phyloP scores from a whole-genome alignment of 805 yeast species.

The Pichia thaimueangensis region DNA sequence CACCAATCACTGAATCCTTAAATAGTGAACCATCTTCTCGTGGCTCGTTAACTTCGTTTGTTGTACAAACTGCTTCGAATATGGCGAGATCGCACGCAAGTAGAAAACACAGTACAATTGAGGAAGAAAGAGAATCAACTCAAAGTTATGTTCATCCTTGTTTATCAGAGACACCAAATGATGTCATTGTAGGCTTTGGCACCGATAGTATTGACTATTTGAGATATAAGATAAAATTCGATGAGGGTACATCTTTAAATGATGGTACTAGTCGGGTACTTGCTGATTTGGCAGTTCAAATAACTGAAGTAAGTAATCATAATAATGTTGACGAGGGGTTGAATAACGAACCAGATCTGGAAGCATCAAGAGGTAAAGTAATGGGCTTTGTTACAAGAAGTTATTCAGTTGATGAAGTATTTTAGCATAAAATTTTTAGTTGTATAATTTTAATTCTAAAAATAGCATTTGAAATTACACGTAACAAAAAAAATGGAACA shows the following conservation, averaged over 20 bases:
- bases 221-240: constrained; percentile 19
- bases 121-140: constrained; percentile 48
- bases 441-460: no score
- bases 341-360: constrained; percentile 3
- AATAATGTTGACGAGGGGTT: background rate
- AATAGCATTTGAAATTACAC: no score
- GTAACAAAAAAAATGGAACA: no score
- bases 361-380: background rate
- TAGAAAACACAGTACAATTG: constrained; percentile 44
- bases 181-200: constrained; percentile 53
- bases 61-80: background rate
- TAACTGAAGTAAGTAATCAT: background rate
- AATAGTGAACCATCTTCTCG: background rate
- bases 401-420: constrained; percentile 1
- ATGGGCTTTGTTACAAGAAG: constrained; percentile 4
- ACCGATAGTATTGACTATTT: constrained; percentile 43
- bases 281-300: background rate
- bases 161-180: constrained; percentile 41
- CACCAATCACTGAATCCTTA: background rate
- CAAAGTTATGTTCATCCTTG: constrained; percentile 46
- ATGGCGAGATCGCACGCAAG: background rate
- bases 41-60: background rate
- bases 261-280: background rate
- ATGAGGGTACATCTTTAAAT: background rate
- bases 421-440: background rate